Conservation (phyloP, 179 eudicot species). For the Heliamphora pulchella region DNA sequence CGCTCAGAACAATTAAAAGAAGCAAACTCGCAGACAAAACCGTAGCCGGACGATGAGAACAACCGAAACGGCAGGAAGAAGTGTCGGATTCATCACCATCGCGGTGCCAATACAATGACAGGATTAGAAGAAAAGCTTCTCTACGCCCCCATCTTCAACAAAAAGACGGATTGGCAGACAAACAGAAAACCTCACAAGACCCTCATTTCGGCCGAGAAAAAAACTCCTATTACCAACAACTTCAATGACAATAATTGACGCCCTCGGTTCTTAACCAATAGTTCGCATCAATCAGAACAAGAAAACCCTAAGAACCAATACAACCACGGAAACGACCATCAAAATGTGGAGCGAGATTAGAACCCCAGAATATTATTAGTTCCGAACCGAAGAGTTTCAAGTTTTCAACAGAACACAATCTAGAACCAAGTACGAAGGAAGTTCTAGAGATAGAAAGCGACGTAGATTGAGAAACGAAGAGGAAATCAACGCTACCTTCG, state of each 20-base stretch:
- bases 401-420: background rate
- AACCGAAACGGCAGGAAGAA: too few relatives aligned
- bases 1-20: too few relatives aligned
- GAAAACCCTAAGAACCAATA: constrained; percentile 2
- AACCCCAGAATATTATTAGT: constrained; percentile 2
- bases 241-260: background rate
- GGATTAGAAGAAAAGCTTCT: background rate
- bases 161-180: background rate
- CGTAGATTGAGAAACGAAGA: background rate
- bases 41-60: too few relatives aligned
- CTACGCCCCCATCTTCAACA: constrained; percentile 13
- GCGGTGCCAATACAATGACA: background rate
- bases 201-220: constrained; percentile 7
- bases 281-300: background rate
- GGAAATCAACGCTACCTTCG: constrained; percentile 7
- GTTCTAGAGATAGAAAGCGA: background rate
- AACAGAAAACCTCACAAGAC: constrained; percentile 5
- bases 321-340: background rate
- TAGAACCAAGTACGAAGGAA: background rate
- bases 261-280: background rate
- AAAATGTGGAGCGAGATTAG: constrained; percentile 1
- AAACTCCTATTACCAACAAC: background rate
- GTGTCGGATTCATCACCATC: too few relatives aligned
- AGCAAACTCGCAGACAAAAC: too few relatives aligned
- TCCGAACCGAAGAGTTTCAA: too few relatives aligned